Conservation (phyloP, 148 eudicot species). For the Rhododendron ovatum region DNA sequence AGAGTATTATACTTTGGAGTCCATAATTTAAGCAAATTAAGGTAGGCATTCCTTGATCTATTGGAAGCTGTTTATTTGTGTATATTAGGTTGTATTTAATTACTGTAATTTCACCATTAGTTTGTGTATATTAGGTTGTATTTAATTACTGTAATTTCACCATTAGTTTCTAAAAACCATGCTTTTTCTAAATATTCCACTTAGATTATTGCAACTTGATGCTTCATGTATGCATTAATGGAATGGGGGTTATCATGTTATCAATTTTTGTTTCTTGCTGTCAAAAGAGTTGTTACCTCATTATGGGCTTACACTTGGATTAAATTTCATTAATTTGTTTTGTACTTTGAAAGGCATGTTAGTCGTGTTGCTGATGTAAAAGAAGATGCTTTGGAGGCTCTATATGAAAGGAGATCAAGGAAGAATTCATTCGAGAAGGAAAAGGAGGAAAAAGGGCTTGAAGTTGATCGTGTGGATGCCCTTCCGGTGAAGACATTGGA, state of each 20-base stretch:
- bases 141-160: neutral
- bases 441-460: constrained; percentile 42
- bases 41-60: neutral
- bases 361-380: constrained; percentile 77
- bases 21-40: neutral
- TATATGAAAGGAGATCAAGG: constrained; percentile 48
- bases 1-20: neutral
- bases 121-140: neutral
- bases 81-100: too few species aligned
- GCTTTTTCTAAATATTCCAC: neutral
- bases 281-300: neutral
- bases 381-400: constrained; percentile 68
- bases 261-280: neutral
- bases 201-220: neutral
- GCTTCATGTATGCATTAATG: neutral
- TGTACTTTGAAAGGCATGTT: constrained; percentile 53
- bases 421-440: constrained; percentile 49
- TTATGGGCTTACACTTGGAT: neutral
- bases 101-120: neutral
- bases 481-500: constrained; percentile 89
- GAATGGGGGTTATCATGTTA: neutral
- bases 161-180: neutral
- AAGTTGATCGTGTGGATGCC: constrained; percentile 87
- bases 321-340: constrained; percentile 4
- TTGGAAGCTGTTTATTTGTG: neutral